These are phyloP conservation scores for Diospyros lotus DNA, from an alignment of 148 eudicot genomes.

Conservation along the genomic window DNA sequence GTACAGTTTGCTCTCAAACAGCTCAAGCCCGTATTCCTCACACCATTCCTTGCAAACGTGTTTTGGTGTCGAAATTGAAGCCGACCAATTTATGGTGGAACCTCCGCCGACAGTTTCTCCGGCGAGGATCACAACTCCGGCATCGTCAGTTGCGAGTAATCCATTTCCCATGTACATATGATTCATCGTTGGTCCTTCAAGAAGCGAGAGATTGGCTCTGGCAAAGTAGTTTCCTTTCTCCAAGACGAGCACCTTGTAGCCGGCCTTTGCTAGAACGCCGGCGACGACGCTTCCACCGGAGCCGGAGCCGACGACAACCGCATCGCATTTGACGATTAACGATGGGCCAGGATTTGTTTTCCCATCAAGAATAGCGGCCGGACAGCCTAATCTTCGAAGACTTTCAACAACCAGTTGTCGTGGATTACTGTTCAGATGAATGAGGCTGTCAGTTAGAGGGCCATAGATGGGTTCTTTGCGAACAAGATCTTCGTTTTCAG, in stretches of 20 bases:
- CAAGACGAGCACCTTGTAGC: constrained; percentile 63
- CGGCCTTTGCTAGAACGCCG: constrained; percentile 63
- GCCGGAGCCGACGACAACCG: constrained; percentile 69
- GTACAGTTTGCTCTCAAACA: constrained; percentile 44
- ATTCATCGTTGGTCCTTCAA: constrained; percentile 57
- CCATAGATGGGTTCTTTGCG: constrained; percentile 26
- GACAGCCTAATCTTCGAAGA: constrained; percentile 29
- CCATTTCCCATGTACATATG: constrained; percentile 72
- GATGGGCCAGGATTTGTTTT: constrained; percentile 16
- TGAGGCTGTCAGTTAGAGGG: constrained; percentile 52
- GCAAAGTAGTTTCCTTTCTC: constrained; percentile 66
- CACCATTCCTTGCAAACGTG: constrained; percentile 63
- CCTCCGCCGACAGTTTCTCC: constrained; percentile 85
- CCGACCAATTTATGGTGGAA: constrained; percentile 70
- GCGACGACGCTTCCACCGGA: constrained; percentile 73
- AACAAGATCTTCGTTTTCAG: not conserved
- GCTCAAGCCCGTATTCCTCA: constrained; percentile 27
- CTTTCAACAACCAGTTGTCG: constrained; percentile 18
- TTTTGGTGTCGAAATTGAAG: constrained; percentile 56
- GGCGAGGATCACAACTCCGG: constrained; percentile 46
- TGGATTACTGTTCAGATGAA: constrained; percentile 20
- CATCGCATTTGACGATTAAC: constrained; percentile 55
- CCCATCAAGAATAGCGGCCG: constrained; percentile 19
- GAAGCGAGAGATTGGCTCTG: constrained; percentile 50
- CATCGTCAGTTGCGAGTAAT: constrained; percentile 35